phyloP scores from a whole-genome alignment of 305 asterid genomes.

The Fraxinus baroniana region DNA sequence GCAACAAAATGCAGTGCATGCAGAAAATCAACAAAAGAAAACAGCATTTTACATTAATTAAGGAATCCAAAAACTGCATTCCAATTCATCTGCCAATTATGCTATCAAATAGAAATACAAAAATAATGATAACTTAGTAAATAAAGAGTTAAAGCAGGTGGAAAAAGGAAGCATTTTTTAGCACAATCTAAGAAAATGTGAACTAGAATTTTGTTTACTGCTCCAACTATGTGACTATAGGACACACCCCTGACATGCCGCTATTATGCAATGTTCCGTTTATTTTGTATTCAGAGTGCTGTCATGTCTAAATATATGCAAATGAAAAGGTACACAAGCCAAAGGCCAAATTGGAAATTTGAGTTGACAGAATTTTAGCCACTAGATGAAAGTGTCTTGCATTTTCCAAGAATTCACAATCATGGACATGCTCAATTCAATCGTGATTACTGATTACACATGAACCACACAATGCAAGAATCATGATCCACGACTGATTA shows the following conservation, averaged over 20 bases:
- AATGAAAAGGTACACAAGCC: not conserved
- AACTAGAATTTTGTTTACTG: not conserved
- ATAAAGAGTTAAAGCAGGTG: not conserved
- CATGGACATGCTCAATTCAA: not conserved
- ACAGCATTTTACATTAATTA: not conserved
- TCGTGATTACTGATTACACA: not conserved
- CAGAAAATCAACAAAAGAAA: not conserved
- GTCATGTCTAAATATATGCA: not conserved
- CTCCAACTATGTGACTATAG: not conserved
- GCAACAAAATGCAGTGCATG: not conserved
- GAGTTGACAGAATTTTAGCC: conserved; percentile 7
- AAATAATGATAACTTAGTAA: not conserved
- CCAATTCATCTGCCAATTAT: not conserved
- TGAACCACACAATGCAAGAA: not conserved
- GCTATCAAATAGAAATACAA: conserved; percentile 10
- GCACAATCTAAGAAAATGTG: conserved; percentile 14
- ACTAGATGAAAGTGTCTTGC: not conserved
- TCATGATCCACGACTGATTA: not conserved
- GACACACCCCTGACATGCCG: not conserved
- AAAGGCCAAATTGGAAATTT: conserved; percentile 9
- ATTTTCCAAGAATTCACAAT: not conserved
- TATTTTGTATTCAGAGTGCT: not conserved
- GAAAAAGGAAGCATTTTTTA: conserved; percentile 1
- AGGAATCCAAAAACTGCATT: not conserved
- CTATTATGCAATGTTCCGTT: conserved; percentile 5